Evolutionary conservation across 106 monocot genomes (phyloP), one percentile per base, ranked within the genome.

Genomic region (Amphibolis antarctica): DNA sequence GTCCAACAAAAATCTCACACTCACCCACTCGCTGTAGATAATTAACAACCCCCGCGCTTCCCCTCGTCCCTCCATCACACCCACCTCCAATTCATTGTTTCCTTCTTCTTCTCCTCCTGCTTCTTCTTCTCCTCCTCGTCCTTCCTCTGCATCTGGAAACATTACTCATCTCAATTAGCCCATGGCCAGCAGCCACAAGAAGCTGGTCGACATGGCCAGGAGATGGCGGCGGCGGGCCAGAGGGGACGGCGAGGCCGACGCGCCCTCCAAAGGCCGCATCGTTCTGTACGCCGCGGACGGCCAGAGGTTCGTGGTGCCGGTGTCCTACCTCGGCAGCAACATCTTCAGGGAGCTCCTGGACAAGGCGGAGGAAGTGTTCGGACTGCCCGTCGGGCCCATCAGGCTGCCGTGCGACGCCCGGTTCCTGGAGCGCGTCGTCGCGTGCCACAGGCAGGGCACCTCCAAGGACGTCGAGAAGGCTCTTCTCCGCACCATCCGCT

Each of bases 341-440:
- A 67, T 61, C 7, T 66, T 74, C 51, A 49, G 42, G 49, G 66
- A 67, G 49, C 49, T 74, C 5, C 6, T 66, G 30, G 24, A 29
- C 48, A 59, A 66, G 47, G 45, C 66, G 10, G 74, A 67, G 28
- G 59, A 74, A 19, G 48, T 66, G 66, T 67, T 67, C 18, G 66
- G 66, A 42, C n/a, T 53, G 23, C 53, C 53, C 6, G 21, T 0
- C 23, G 53, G 9, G 10, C 20, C 53, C 0, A 53, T 53, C 20
- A 53, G 6, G 0, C n/a, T 53, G 23, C 53, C 53, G 10, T 53
- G 53, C 20, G 53, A 53, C 21, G 53, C 53, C 4, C 20, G 21
- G 18, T 53, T 53, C 23, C n/a, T 53, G 53, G 9, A 53, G 53
- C 19, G 21, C 21, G 53, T 53, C 23, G 22, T 53, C 5, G n/a